These are phyloP conservation scores for Coemansia sp. DNA, from an alignment of 192 early-diverging fungal genomes.

Conservation along the genomic window DNA sequence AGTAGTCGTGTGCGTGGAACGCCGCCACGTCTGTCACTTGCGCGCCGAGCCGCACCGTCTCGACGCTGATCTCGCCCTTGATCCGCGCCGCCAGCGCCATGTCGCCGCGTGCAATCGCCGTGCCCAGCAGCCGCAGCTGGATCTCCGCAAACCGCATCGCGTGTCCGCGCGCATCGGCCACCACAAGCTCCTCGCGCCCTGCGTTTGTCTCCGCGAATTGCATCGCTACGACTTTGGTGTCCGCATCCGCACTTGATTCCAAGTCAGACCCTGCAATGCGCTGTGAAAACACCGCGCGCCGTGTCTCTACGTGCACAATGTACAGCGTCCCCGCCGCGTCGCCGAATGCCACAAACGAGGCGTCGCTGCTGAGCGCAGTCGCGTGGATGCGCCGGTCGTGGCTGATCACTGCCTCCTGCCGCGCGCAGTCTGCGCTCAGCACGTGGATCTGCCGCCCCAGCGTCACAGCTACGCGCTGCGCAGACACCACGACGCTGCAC, in stretches of 20 bases:
- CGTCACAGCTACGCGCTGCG: constrained; percentile 28
- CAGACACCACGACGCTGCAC: constrained; percentile 24
- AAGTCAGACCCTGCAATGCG: not conserved
- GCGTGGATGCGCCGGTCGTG: constrained; percentile 17
- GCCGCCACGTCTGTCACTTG: constrained; percentile 19
- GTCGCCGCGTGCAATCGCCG: constrained; percentile 25
- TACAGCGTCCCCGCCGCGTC: constrained; percentile 32
- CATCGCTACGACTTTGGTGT: constrained; percentile 9
- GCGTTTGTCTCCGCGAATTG: constrained; percentile 12
- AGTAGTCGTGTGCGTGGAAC: constrained; percentile 3
- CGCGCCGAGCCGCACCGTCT: constrained; percentile 7
- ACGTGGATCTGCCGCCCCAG: constrained; percentile 29
- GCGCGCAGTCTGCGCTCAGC: constrained; percentile 12
- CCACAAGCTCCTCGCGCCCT: constrained; percentile 30
- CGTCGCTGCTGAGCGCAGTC: constrained; percentile 28
- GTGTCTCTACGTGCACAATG: constrained; percentile 39
- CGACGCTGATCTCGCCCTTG: constrained; percentile 21
- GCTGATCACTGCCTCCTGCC: constrained; percentile 29
- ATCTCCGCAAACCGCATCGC: constrained; percentile 38
- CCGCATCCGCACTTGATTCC: no score
- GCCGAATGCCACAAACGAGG: constrained; percentile 49
- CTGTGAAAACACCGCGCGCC: constrained; percentile 34
- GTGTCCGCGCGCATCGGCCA: constrained; percentile 9
- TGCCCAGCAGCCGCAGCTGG: constrained; percentile 16
- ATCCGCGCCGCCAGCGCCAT: constrained; percentile 24